Evolutionary conservation across 129 eudicot genomes (phyloP), one percentile per base, ranked within the genome.

Genomic region (Flaveria sonorensis): DNA sequence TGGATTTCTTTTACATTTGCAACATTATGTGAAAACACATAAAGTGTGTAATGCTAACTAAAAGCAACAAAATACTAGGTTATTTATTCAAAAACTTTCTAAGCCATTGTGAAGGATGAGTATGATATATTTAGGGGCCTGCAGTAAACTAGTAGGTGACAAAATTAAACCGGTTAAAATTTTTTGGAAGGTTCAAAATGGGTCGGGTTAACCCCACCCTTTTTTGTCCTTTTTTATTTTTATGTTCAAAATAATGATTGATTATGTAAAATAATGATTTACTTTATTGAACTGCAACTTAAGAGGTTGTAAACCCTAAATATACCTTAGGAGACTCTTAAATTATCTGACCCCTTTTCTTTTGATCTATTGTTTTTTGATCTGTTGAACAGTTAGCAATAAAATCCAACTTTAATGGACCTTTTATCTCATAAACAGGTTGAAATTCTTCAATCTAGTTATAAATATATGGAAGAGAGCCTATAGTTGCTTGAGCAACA

Each of bases 1-100:
- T 61, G 39, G 16, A 45, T 23, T 74, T 45, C 61, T 69, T 74
- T 43, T 47, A 61, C 56, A 61, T 74, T 16, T 74, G 48, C 48
- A 39, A 56, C 10, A 72, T n/a, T 16, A 62, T n/a, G 47, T 24
- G 50, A 62, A 36, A 36, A 36, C 28, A 26, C 7, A 75, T 20
- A n/a, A 65, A 65, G 53, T 9, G 0, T 68, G 36, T 68, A 42
- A 52, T 16, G 10, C 59, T 52, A 52, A 7, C 0, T 2, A 57
- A 57, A 57, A 57, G 23, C 64, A 57, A 57, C 13, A 19, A 55
- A 53, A 55, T 56, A 39, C 24, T 39, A 66, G 50, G 48, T 66
- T 18, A 26, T n/a, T 66, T 19, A 66, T 66, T 24, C n/a, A 18
- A 39, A 66, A 66, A 9, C 26, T 16, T 63, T 10, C 7, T 39